A percentile compares a stretch with the other conserved stretches of the same genome.
Evolutionary conservation across 805 yeast species (phyloP).

Genomic region (Debaryomyces castellii): DNA sequence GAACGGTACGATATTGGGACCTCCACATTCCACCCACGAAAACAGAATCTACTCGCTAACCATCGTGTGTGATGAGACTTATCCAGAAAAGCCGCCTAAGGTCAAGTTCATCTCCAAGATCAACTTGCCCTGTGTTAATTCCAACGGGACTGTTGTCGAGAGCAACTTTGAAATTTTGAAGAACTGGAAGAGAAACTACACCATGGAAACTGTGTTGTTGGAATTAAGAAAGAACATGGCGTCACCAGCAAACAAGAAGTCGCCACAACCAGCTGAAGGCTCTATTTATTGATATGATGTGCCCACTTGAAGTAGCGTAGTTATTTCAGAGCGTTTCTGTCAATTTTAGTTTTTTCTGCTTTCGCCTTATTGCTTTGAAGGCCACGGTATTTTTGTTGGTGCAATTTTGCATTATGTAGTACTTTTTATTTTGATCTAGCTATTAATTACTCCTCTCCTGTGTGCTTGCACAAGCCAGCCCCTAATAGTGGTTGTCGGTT

Average conservation of each 20-base stretch:
- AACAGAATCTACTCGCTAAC: slow-evolving; percentile 86
- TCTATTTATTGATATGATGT: slow-evolving; percentile 46
- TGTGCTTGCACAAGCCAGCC: background rate
- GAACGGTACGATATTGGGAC: slow-evolving; percentile 98
- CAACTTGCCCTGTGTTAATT: slow-evolving; percentile 88
- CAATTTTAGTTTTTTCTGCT: too few species aligned
- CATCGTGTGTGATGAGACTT: slow-evolving; percentile 76
- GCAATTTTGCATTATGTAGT: too few species aligned
- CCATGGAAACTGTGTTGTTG: slow-evolving; percentile 88
- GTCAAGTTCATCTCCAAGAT: slow-evolving; percentile 81
- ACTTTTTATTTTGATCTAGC: too few species aligned
- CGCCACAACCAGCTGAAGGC: slow-evolving; percentile 92
- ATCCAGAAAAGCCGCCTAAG: slow-evolving; percentile 87
- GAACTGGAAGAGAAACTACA: slow-evolving; percentile 86
- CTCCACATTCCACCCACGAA: slow-evolving; percentile 88
- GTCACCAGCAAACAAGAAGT: slow-evolving; percentile 71
- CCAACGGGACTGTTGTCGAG: slow-evolving; percentile 50
- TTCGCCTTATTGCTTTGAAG: too few species aligned
- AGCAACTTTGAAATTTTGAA: slow-evolving; percentile 63
- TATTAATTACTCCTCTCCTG: too few species aligned
- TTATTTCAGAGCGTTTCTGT: too few species aligned
- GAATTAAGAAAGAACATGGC: slow-evolving; percentile 90
- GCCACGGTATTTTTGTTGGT: too few species aligned
- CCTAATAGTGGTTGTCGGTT: background rate
- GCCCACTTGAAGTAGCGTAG: background rate